Percentiles rank a stretch among this genome's conserved stretches.
phyloP scores from a whole-genome alignment of 768 basidiomycete species.

The Coprinopsis cinerea region DNA sequence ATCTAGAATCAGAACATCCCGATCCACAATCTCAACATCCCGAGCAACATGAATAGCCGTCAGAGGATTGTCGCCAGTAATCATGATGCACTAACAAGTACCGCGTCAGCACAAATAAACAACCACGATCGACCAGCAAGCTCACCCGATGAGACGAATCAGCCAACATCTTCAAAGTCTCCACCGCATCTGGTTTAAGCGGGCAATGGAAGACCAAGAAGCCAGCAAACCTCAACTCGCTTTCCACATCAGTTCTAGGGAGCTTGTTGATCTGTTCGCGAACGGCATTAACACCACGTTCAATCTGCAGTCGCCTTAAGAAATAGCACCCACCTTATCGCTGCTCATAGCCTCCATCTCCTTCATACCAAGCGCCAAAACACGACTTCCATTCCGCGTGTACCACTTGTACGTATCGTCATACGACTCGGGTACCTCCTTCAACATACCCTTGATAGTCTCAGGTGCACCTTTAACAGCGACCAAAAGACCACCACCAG shows the following conservation, averaged over 20 bases:
- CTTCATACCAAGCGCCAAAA: slow-evolving; percentile 87
- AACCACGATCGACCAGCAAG: too few species aligned
- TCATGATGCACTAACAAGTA: slow-evolving; percentile 84
- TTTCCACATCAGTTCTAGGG: slow-evolving; percentile 77
- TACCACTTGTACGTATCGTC: slow-evolving; percentile 96
- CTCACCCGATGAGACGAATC: slow-evolving; percentile 94
- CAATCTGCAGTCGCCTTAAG: too few species aligned
- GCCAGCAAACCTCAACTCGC: slow-evolving; percentile 76
- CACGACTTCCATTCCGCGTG: slow-evolving; percentile 88
- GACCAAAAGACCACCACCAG: slow-evolving; percentile 52
- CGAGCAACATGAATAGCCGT: slow-evolving; percentile 95
- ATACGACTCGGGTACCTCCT: slow-evolving; percentile 66
- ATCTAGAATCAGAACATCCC: slow-evolving; percentile 91
- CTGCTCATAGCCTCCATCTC: slow-evolving; percentile 64
- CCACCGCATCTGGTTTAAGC: slow-evolving; percentile 88
- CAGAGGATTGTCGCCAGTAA: slow-evolving; percentile 97
- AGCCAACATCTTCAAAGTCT: slow-evolving; percentile 86
- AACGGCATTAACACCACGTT: too few species aligned
- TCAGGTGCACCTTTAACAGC: slow-evolving; percentile 97
- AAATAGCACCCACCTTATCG: slow-evolving; percentile 79
- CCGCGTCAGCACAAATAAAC: not conserved
- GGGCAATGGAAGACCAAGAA: slow-evolving; percentile 99
- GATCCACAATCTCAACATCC: slow-evolving; percentile 96
- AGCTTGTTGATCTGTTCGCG: slow-evolving; percentile 90
- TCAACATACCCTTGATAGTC: slow-evolving; percentile 88